Evolutionary conservation across 2,329 filamentous ascomycete species (phyloP), one percentile per base, ranked within the genome.

Genomic region (Colletotrichum higginsianum): DNA sequence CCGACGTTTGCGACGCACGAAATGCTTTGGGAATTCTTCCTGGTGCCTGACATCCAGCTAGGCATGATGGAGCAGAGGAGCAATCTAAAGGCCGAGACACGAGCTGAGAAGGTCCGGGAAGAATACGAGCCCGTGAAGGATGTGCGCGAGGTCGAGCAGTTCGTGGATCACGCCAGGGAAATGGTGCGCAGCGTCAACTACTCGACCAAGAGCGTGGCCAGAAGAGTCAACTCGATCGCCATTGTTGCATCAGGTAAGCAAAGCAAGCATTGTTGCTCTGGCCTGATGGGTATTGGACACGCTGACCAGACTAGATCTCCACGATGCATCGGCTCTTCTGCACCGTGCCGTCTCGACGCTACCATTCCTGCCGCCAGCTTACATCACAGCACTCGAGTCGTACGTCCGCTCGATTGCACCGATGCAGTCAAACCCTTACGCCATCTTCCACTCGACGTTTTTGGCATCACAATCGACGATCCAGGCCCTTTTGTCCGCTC

Each of bases 21-120:
- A 83, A 94, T 98, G 88, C 88, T 99, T 2, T 99, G 96, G 97
- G 96, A 99, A 77, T 99, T 99, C 83, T 98, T 99, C 82, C 88
- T 99, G 0, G 95, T 99, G 15, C 96, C 96, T 1, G 96, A 99
- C 76, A 90, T 99, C 61, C 94, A 98, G 79, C 89, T 94, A 0
- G 91, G 94, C 23, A 94, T 95, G 89, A 96, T 98, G 87, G 92
- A 94, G 64, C 92, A 97, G 80, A 90, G 96, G 61, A 97, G 94
- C 74, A 91, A 91, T 66, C 90, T 95, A 73, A 99, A 99, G 82
- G 93, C 94, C 4, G 92, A 95, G 79, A 90, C 92, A 0, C 89
- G 96, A 38, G 86, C 90, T 3, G 96, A 99, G 78, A 95, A 92
- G 67, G 92, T 99, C 44, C 89, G 91, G 64, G 96, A 99, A 72